A percentile compares a stretch with the other conserved stretches of the same genome.
Evolutionary conservation across 2,329 filamentous ascomycete species (phyloP).

Genomic region (Hypomyces rosellus): DNA sequence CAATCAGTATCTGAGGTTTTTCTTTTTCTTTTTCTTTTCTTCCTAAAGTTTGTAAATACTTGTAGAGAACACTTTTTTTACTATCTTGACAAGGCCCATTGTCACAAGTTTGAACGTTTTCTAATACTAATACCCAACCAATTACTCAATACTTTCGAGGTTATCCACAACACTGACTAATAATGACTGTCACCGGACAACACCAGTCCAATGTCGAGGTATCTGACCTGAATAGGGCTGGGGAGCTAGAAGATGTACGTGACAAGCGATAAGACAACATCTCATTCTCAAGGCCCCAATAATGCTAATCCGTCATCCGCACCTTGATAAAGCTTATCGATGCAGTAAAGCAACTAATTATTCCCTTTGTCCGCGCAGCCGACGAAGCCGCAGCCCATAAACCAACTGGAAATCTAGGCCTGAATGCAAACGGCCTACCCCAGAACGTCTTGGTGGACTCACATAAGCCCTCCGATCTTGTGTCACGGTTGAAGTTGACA

Average conservation of each 20-base stretch:
- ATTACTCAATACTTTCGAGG: no score
- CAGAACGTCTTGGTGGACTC: slow-evolving; percentile 59
- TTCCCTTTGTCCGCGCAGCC: slow-evolving; percentile 65
- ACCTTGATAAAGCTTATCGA: slow-evolving; percentile 51
- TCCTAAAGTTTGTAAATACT: no score
- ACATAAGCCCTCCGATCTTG: slow-evolving; percentile 51
- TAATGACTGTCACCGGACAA: slow-evolving; percentile 19
- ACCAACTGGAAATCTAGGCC: slow-evolving; percentile 41
- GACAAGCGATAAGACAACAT: slow-evolving; percentile 12
- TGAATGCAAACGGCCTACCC: slow-evolving; percentile 30
- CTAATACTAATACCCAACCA: no score
- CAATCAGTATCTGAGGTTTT: no score
- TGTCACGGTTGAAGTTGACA: slow-evolving; percentile 49
- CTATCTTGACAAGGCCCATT: no score
- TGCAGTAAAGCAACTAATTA: slow-evolving; percentile 59
- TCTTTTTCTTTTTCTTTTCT: no score
- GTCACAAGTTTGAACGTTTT: no score
- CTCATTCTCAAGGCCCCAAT: neutral
- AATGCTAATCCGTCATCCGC: neutral
- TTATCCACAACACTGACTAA: neutral
- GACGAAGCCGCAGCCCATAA: slow-evolving; percentile 55
- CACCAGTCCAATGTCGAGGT: slow-evolving; percentile 18
- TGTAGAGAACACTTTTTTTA: no score
- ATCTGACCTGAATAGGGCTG: slow-evolving; percentile 25
- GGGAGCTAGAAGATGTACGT: slow-evolving; percentile 24